Base-by-base conservation (phyloP, 176 grass and related monocot species). In the Aegilops umbellulata region DNA sequence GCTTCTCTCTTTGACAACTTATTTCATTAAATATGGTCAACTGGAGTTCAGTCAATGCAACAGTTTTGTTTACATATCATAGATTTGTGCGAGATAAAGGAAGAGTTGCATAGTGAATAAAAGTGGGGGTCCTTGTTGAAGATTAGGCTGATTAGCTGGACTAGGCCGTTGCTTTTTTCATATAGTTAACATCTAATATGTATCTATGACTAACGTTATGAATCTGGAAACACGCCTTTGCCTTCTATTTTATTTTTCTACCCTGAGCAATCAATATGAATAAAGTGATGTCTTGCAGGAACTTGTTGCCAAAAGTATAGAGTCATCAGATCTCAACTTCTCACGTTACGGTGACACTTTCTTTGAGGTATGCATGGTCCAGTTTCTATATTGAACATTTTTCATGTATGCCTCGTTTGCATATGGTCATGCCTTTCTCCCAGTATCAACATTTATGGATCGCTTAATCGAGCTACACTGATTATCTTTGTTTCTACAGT, bases 311-410 rank as follows among this genome's bases (percentile, higher is more conserved):
- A 98, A 92, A 90, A 92, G 86, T 73, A 90, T 98, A 2, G 95
- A 98, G 89, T 98, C 95, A 42, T 95, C 93, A 57, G 93, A 98
- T 86, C 95, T 98, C 83, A 98, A 98, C 91, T 98, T 93, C 88
- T 93, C 93, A 80, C 93, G 95, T 80, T 98, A 98, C 67, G 95
- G 95, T 67, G 95, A 98, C 88, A 98, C 95, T 63, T 94, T 98
- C 85, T 98, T 98, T 85, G 95, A 98, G 91, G 95, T 93, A 89
- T 49, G 58, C 55, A 57, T 11, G 35, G 10, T 85, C 49, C 49
- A 53, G 49, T 53, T 17, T 53, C 16, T 58, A 8, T 55, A 47
- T 71, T 75, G 15, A 44, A n/a, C 36, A 62, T 35, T 84, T 57
- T 17, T 88, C 68, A 61, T 80, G 27, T 72, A 44, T 65, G 30